Evolutionary conservation across 805 yeast genomes (phyloP), one percentile per base, ranked within the genome.

Genomic region (Candida insectorum): DNA sequence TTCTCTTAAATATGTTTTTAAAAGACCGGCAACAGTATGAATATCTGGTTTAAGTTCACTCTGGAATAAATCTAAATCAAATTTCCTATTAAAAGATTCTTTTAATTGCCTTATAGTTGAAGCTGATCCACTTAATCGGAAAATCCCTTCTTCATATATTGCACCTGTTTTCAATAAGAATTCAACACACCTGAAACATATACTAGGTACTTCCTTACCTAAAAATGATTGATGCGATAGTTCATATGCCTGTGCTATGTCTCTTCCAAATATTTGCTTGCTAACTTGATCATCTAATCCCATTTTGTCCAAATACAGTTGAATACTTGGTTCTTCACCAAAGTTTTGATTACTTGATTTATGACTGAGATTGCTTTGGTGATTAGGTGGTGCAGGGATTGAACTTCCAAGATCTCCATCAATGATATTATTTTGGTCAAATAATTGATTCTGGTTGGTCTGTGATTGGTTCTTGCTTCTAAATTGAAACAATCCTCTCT

Each of bases 121-220:
- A 36, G 88, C 83, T 23, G 95, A 85, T 4, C 97, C 97, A 58
- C 89, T 85, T 37, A 88, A 64, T 41, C 98, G 70, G 64, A 93
- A 93, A 3, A 91, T 75, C 8, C 98, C 98, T 50, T 88, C 95
- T 55, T 86, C 93, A 41, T 74, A 74, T n/a, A 81, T 65, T 0
- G 95, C 95, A 15, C 81, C 77, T 16, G 79, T 73, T 24, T 66
- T 70, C 31, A 71, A 69, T 31, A 91, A 65, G 44, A 72, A 85
- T 36, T 77, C 82, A 21, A 89, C 50, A 50, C 96, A 87, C 39
- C 95, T 62, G 47, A 64, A 83, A 12, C 86, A 75, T 6, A 91
- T 79, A 25, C 88, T 77, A 1, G 98, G 97, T 13, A 83, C 69
- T 6, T 54, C 56, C 21, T 63, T 67, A 14, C 73, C 69, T 37